Evolutionary conservation across 2,329 filamentous ascomycete species (phyloP).

Genomic region (Didymella arachidicola): DNA sequence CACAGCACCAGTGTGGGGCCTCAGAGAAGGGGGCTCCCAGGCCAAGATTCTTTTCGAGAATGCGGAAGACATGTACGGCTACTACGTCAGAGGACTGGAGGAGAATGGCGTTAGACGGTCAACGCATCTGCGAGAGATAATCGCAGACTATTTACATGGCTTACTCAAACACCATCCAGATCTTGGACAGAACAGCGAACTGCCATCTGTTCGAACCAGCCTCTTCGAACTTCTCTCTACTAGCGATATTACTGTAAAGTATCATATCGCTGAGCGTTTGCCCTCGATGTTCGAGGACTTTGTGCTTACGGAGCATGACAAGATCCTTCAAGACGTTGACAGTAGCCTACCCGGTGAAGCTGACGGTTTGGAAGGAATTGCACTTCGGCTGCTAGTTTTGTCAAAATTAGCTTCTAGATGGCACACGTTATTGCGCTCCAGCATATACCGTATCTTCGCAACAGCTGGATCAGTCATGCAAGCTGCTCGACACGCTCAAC

Average conservation of each 20-base stretch:
- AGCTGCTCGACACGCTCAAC: slow-evolving; percentile 73
- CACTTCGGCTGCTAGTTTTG: slow-evolving; percentile 79
- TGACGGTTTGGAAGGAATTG: slow-evolving; percentile 80
- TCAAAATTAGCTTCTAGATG: slow-evolving; percentile 80
- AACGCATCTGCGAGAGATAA: slow-evolving; percentile 68
- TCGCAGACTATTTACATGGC: slow-evolving; percentile 73
- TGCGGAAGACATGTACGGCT: slow-evolving; percentile 79
- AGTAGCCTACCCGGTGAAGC: slow-evolving; percentile 76
- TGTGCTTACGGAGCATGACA: slow-evolving; percentile 82
- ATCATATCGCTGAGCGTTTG: slow-evolving; percentile 73
- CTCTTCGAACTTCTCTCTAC: slow-evolving; percentile 75
- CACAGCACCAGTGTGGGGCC: slow-evolving; percentile 38
- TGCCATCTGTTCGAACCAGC: slow-evolving; percentile 72
- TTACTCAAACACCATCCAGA: slow-evolving; percentile 72
- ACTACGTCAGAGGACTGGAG: slow-evolving; percentile 74
- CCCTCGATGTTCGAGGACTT: slow-evolving; percentile 81
- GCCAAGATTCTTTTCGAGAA: slow-evolving; percentile 62
- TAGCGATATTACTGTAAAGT: slow-evolving; percentile 76
- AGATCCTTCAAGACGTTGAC: slow-evolving; percentile 85
- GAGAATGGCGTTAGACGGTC: slow-evolving; percentile 72
- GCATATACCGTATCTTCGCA: slow-evolving; percentile 94
- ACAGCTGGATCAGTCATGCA: slow-evolving; percentile 75
- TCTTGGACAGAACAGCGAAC: slow-evolving; percentile 67
- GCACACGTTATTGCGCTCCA: slow-evolving; percentile 84
- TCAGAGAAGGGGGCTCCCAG: slow-evolving; percentile 35